Base-by-base conservation (phyloP, 2,329 filamentous ascomycete genomes). In the Colletotrichum cuscutae region DNA sequence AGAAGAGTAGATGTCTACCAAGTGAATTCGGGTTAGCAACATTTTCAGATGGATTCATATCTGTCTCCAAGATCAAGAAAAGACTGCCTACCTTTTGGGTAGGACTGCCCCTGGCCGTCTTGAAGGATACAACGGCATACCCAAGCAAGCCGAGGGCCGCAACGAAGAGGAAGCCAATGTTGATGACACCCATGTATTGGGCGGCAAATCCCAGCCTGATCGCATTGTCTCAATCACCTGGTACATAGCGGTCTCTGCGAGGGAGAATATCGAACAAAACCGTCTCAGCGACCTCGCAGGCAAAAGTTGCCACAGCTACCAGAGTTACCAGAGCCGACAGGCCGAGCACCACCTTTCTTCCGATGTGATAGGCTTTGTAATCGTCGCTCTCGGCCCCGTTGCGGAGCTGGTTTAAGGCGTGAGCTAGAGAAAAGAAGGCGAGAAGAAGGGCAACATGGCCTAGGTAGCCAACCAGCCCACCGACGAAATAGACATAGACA, bases 371-470 rank as follows among this genome's bases (percentile, higher is more conserved):
- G 37, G 53, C 42, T 22, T 22, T 53, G 0, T 30, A 59, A 24
- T 59, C 61, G 4, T 49, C 42, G 19, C 5, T 49, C 37, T 5
- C 65, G 35, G 30, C 19, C 30, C 53, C 52, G 11, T 5, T 42
- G 3, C 54, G 67, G 22, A 70, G 61, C 19, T 59, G 67, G 0
- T 54, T 70, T 28, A 70, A 32, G 24, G 61, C 67, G 1, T 70
- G 67, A 19, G 67, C 53, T 13, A 70, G 52, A 19, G 58, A 70
- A 30, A 70, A 70, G 11, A 65, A 32, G 11, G 67, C 67, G 22
- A 65, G 67, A 12, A 59, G 53, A 2, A 65, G 28, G 42, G 28
- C 37, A 12, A 65, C 4, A 26, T 5, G 22, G 32, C 32, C 54
- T 22, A 4, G 12, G 22, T 8, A 11, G 15, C 37, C 19, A 12